Percentiles rank a stretch among this genome's conserved stretches.
phyloP scores from a whole-genome alignment of 2,329 filamentous ascomycete species.

The Phaeomoniella chlamydospora region DNA sequence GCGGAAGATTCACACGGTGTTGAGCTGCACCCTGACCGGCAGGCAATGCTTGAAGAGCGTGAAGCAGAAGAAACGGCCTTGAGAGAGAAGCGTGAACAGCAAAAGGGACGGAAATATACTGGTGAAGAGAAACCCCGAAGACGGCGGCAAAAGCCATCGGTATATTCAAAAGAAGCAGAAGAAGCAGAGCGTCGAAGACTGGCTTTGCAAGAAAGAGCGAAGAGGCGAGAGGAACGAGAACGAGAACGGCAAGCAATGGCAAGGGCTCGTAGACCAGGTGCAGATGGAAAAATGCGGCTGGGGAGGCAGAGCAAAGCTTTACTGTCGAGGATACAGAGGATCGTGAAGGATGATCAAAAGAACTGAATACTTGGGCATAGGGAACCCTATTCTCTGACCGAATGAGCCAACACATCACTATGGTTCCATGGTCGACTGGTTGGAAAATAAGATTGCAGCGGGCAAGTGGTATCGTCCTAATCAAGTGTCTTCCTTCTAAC shows the following conservation, averaged over 20 bases:
- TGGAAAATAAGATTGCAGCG: too few relatives aligned
- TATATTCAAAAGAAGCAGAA: slow-evolving; percentile 53
- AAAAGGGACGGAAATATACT: slow-evolving; percentile 4
- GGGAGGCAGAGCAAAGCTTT: slow-evolving; percentile 68
- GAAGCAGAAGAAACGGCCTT: slow-evolving; percentile 8
- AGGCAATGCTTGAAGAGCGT: slow-evolving; percentile 40
- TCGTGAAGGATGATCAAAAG: slow-evolving; percentile 44
- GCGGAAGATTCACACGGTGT: too few relatives aligned
- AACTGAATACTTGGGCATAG: too few relatives aligned
- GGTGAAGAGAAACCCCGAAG: slow-evolving; percentile 7
- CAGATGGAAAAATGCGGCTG: slow-evolving; percentile 61
- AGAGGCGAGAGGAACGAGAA: slow-evolving; percentile 35
- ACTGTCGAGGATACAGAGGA: slow-evolving; percentile 61
- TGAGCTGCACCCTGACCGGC: slow-evolving; percentile 47
- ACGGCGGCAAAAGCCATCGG: slow-evolving; percentile 24
- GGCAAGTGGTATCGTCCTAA: too few relatives aligned
- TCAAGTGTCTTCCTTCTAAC: too few relatives aligned
- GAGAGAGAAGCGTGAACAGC: slow-evolving; percentile 1
- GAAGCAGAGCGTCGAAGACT: slow-evolving; percentile 47
- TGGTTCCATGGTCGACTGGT: too few relatives aligned
- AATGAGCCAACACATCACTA: too few relatives aligned
- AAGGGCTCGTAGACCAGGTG: slow-evolving; percentile 44
- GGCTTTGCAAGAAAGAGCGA: slow-evolving; percentile 43
- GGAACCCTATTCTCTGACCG: too few relatives aligned
- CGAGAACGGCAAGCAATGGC: slow-evolving; percentile 55